Percentiles rank a stretch among this genome's conserved stretches.
These are phyloP conservation scores for Ustilago shanxiensis DNA, from an alignment of 1,284 basidiomycete genomes.

Conservation along the genomic window DNA sequence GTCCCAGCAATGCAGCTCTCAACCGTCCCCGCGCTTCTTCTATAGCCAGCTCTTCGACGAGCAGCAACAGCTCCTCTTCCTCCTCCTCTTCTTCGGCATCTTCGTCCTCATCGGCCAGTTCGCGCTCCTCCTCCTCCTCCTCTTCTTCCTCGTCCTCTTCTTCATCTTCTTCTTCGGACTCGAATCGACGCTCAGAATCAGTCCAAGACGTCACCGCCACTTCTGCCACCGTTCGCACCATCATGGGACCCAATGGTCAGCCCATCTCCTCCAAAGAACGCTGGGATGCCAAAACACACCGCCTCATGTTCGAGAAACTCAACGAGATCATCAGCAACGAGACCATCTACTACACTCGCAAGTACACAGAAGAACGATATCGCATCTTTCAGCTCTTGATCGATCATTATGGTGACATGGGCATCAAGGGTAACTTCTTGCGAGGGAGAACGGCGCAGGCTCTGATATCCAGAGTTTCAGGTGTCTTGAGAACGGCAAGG, in stretches of 20 bases:
- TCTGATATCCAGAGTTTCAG: conserved; percentile 34
- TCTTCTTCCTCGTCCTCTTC: conserved; percentile 9
- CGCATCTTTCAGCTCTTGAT: conserved; percentile 46
- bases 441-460: conserved; percentile 36
- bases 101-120: conserved; percentile 3
- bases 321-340: conserved; percentile 44
- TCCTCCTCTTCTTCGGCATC: conserved; percentile 13
- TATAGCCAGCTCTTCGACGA: conserved; percentile 14
- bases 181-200: conserved; percentile 29
- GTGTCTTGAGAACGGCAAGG: conserved; percentile 31
- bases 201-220: conserved; percentile 43
- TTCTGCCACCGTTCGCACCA: conserved; percentile 24
- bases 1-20: neutral
- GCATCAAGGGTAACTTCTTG: conserved; percentile 42
- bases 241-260: conserved; percentile 33
- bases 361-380: conserved; percentile 41
- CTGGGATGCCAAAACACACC: conserved; percentile 40
- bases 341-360: conserved; percentile 39
- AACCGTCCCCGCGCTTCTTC: conserved; percentile 18
- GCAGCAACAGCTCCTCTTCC: conserved; percentile 19
- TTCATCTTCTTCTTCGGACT: conserved; percentile 12
- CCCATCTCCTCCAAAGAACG: conserved; percentile 45
- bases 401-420: conserved; percentile 44
- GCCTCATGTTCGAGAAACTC: conserved; percentile 52
- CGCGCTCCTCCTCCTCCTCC: conserved; percentile 10